A percentile compares a stretch with the other conserved stretches of the same genome.
phyloP scores from a whole-genome alignment of 1,284 basidiomycete species.

The Thelephora terrestris region DNA sequence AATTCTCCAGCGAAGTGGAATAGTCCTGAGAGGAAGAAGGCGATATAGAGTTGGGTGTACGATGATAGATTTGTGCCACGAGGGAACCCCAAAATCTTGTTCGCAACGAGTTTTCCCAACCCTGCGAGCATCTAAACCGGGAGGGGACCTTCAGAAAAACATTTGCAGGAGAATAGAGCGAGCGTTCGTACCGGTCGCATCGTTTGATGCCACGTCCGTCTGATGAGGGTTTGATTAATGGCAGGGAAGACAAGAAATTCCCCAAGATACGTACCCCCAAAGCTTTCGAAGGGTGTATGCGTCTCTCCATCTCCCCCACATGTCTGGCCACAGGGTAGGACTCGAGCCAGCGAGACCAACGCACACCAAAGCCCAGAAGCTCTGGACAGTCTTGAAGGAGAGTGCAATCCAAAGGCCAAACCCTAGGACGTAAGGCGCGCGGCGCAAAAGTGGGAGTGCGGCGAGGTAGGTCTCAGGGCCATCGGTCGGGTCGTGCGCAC shows the following conservation, averaged over 20 bases:
- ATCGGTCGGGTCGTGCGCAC: neutral
- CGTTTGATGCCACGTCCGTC: slow-evolving; percentile 24
- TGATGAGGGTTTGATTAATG: slow-evolving; percentile 4
- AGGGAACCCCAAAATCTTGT: slow-evolving; percentile 11
- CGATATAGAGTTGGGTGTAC: slow-evolving; percentile 24
- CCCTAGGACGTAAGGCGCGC: neutral
- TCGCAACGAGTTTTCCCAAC: slow-evolving; percentile 13
- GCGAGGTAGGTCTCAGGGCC: neutral
- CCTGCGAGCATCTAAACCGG: slow-evolving; percentile 13
- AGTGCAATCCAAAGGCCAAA: neutral
- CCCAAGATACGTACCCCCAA: slow-evolving; percentile 23
- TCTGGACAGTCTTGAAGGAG: slow-evolving; percentile 16
- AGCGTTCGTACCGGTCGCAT: slow-evolving; percentile 14
- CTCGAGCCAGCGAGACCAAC: slow-evolving; percentile 17
- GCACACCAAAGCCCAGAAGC: slow-evolving; percentile 10
- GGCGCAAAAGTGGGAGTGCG: neutral
- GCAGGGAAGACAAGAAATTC: neutral
- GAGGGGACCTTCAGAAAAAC: neutral
- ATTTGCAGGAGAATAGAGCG: neutral
- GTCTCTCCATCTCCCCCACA: slow-evolving; percentile 24
- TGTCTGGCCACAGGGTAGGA: slow-evolving; percentile 24
- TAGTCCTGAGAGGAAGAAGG: slow-evolving; percentile 22
- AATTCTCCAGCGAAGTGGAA: slow-evolving; percentile 17
- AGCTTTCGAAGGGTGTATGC: slow-evolving; percentile 26
- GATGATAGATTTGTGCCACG: slow-evolving; percentile 16